Evolutionary conservation across 257 asterid genomes (phyloP).

Genomic region (Fraxinus excelsior): DNA sequence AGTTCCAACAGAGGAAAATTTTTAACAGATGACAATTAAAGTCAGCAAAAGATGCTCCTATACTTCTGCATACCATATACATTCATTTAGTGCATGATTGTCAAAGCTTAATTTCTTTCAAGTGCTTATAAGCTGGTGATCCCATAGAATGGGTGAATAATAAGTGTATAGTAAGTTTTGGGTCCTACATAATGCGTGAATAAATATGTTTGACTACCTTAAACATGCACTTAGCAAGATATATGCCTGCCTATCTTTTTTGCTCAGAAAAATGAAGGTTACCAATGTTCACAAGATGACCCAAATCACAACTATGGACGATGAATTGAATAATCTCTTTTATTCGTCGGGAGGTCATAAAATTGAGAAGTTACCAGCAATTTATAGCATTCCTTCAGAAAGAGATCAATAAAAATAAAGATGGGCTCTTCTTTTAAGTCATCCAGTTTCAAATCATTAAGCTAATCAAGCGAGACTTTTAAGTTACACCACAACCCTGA

Average conservation of each 20-base stretch:
- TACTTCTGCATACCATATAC: background rate
- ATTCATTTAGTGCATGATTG: background rate
- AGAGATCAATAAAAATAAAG: background rate
- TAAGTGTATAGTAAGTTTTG: no score
- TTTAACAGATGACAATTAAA: background rate
- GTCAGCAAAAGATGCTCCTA: background rate
- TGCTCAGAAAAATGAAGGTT: background rate
- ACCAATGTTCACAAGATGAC: background rate
- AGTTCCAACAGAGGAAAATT: background rate
- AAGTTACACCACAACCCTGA: background rate
- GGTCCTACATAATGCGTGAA: no score
- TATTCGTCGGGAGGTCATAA: background rate
- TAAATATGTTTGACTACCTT: no score
- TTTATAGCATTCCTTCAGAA: background rate
- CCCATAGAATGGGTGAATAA: no score
- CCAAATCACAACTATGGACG: background rate
- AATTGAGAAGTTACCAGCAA: background rate
- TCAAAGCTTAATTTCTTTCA: no score
- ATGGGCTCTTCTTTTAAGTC: background rate
- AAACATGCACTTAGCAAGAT: background rate
- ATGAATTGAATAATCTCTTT: background rate
- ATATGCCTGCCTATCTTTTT: background rate
- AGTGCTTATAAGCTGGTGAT: no score
- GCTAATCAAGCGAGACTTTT: background rate
- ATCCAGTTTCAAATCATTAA: background rate